Evolutionary conservation across 257 asterid genomes (phyloP).

Genomic region (Solanum ossicruentum): DNA sequence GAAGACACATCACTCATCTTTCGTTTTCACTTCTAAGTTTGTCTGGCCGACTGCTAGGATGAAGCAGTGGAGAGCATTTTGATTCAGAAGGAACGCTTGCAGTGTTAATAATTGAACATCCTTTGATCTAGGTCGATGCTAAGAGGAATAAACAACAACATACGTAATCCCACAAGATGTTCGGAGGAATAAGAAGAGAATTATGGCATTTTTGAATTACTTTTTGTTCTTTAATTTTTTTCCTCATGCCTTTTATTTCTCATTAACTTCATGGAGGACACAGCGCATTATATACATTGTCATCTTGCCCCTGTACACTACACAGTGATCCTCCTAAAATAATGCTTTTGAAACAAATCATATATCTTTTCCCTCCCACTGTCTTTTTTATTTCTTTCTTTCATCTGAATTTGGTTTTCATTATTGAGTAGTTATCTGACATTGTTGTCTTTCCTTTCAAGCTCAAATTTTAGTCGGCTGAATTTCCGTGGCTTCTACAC

Average conservation of each 20-base stretch:
- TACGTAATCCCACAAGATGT: neutral
- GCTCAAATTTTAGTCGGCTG: slow-evolving; percentile 7
- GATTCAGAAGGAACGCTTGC: neutral
- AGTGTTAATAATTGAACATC: neutral
- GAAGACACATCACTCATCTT: neutral
- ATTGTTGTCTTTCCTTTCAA: neutral
- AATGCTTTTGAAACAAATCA: neutral
- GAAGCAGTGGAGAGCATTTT: neutral
- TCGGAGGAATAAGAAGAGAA: neutral
- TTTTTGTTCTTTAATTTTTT: neutral
- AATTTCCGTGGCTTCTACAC: slow-evolving; percentile 3
- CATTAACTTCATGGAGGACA: neutral
- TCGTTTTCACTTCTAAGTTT: neutral
- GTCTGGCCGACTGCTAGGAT: neutral
- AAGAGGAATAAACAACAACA: neutral
- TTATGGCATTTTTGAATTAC: neutral
- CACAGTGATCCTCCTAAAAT: neutral
- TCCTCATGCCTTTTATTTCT: neutral
- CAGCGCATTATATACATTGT: neutral
- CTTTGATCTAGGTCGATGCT: neutral
- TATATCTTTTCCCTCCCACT: neutral
- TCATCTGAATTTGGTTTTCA: neutral
- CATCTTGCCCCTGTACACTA: neutral
- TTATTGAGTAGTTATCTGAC: neutral
- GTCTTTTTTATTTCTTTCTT: neutral